Evolutionary conservation across 139 green algal species (phyloP).

Genomic region (Picochlorum costavermella): DNA sequence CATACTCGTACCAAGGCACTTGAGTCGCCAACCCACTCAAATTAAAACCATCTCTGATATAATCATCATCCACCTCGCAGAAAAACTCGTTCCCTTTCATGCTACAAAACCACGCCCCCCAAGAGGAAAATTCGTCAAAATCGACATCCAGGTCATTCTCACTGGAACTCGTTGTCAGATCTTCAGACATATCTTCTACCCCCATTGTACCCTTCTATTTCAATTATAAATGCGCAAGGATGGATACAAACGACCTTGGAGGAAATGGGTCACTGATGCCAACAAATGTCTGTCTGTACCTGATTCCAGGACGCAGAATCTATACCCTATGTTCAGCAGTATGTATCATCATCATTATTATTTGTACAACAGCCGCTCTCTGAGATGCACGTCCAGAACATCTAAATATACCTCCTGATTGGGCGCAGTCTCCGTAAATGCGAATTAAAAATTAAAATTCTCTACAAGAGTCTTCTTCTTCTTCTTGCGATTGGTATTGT

Average conservation of each 20-base stretch:
- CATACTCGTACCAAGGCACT: constrained; percentile 98
- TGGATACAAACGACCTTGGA: too few species aligned
- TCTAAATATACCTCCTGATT: too few species aligned
- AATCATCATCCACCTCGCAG: constrained; percentile 88
- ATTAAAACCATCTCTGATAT: constrained; percentile 99
- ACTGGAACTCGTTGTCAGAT: constrained; percentile 3
- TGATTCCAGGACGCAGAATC: too few species aligned
- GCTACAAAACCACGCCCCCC: constrained; percentile 90
- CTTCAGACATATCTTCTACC: neutral
- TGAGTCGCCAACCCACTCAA: constrained; percentile 78
- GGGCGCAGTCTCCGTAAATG: neutral
- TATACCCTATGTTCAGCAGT: too few species aligned
- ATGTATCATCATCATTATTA: too few species aligned
- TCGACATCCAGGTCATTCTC: neutral
- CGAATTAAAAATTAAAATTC: neutral
- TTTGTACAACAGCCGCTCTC: too few species aligned
- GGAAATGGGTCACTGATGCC: too few species aligned
- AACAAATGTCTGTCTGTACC: too few species aligned
- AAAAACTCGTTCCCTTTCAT: constrained; percentile 86
- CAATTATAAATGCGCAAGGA: neutral
- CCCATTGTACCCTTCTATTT: neutral
- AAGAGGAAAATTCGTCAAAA: constrained; percentile 47
- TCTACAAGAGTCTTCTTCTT: too few species aligned
- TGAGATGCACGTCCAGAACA: too few species aligned
- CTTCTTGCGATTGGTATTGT: too few species aligned